Percentiles rank a stretch among this genome's conserved stretches.
These are phyloP conservation scores for Saturnispora silvae DNA, from an alignment of 805 yeast genomes.

Conservation along the genomic window DNA sequence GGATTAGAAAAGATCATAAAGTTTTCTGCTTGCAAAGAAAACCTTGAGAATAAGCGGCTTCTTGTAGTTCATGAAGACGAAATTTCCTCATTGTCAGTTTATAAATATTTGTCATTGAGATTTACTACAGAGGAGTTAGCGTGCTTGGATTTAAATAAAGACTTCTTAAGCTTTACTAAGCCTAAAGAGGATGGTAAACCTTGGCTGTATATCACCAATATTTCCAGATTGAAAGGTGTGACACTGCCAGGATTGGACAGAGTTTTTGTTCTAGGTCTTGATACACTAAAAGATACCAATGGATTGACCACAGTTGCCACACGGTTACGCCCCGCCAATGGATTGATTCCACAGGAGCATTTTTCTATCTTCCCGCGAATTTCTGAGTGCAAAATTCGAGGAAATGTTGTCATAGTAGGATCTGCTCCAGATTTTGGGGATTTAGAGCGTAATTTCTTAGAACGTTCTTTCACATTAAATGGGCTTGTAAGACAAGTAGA, in stretches of 20 bases:
- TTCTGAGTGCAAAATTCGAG: constrained; percentile 4
- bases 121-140: constrained; percentile 11
- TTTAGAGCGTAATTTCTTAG: constrained; percentile 24
- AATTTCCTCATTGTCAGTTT: constrained; percentile 13
- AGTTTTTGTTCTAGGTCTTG: constrained; percentile 24
- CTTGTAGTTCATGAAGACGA: constrained; percentile 24
- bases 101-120: constrained; percentile 6
- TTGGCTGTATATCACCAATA: constrained; percentile 19
- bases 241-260: constrained; percentile 20
- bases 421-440: constrained; percentile 16
- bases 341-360: constrained; percentile 13
- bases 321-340: constrained; percentile 18
- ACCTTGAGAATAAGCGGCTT: constrained; percentile 9
- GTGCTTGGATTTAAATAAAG: constrained; percentile 11
- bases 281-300: constrained; percentile 19
- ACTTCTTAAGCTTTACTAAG: constrained; percentile 12
- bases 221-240: constrained; percentile 20
- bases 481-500: constrained; percentile 20
- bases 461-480: constrained; percentile 20
- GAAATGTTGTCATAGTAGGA: constrained; percentile 15
- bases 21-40: constrained; percentile 7
- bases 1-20: constrained; percentile 20
- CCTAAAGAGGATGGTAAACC: constrained; percentile 6
- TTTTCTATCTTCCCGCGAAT: constrained; percentile 14
- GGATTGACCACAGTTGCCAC: constrained; percentile 20